A percentile compares a stretch with the other conserved stretches of the same genome.
These are phyloP conservation scores for Sporobolomyces pararoseus DNA, from an alignment of 768 basidiomycete genomes.

Conservation along the genomic window DNA sequence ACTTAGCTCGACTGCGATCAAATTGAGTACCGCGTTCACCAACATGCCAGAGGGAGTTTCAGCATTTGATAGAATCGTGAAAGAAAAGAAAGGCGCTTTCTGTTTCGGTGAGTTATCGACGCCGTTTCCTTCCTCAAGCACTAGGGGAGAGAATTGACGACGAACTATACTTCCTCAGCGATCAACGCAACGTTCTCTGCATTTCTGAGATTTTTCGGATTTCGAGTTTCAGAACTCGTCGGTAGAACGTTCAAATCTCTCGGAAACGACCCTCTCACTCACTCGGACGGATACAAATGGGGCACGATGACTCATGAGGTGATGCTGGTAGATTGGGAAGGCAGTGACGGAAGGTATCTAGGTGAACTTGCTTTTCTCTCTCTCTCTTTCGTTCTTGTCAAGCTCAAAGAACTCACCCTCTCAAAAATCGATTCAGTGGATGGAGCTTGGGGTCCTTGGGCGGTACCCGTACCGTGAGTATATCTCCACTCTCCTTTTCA, in stretches of 20 bases:
- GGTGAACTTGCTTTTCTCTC: not conserved
- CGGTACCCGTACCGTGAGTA: slow-evolving; percentile 3
- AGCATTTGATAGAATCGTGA: slow-evolving; percentile 23
- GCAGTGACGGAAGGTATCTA: slow-evolving; percentile 22
- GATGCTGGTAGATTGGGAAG: slow-evolving; percentile 28
- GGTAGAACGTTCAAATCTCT: slow-evolving; percentile 27
- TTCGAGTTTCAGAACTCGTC: slow-evolving; percentile 23
- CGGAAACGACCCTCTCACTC: slow-evolving; percentile 31
- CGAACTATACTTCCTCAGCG: not conserved
- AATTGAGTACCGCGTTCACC: not conserved
- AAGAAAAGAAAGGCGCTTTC: slow-evolving; percentile 28
- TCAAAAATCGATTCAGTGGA: slow-evolving; percentile 3
- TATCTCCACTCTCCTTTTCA: too few species aligned
- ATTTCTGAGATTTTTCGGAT: slow-evolving; percentile 23
- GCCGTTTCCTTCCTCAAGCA: too few species aligned
- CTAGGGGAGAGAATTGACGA: not conserved
- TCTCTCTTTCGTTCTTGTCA: not conserved
- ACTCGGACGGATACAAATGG: slow-evolving; percentile 35
- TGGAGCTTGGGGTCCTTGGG: slow-evolving; percentile 25
- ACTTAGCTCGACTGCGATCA: not conserved
- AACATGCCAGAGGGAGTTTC: slow-evolving; percentile 15
- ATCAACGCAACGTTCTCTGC: slow-evolving; percentile 27
- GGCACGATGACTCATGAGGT: slow-evolving; percentile 31
- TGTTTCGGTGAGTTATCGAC: slow-evolving; percentile 33
- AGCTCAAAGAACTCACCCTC: not conserved